phyloP scores from a whole-genome alignment of 345 rosid genomes.

The Mangifera indica region DNA sequence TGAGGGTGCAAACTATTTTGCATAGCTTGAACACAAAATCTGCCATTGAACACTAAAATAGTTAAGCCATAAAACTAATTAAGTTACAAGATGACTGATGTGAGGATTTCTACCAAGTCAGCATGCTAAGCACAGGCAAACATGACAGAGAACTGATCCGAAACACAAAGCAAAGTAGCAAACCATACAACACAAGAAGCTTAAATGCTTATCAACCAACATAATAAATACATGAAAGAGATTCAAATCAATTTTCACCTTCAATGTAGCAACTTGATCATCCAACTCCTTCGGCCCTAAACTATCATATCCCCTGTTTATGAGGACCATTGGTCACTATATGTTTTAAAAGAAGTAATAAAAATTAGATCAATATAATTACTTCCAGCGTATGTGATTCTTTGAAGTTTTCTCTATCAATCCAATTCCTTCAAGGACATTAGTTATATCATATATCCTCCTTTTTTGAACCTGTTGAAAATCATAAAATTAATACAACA shows the following conservation, averaged over 20 bases:
- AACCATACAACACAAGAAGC: constrained; percentile 5
- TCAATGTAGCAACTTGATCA: constrained; percentile 43
- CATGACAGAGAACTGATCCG: neutral
- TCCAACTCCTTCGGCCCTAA: constrained; percentile 45
- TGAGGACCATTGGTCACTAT: constrained; percentile 25
- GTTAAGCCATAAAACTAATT: neutral
- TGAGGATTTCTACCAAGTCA: neutral
- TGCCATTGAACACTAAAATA: neutral
- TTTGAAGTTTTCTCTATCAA: constrained; percentile 80
- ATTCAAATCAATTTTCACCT: constrained; percentile 39
- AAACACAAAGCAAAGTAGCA: constrained; percentile 9
- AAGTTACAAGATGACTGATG: neutral
- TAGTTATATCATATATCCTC: constrained; percentile 85
- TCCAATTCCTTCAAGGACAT: constrained; percentile 81
- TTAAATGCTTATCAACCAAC: constrained; percentile 9
- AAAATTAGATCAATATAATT: constrained; percentile 25
- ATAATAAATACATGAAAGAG: constrained; percentile 7
- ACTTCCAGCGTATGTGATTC: constrained; percentile 83
- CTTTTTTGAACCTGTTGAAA: constrained; percentile 71
- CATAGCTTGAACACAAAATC: neutral
- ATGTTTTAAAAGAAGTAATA: constrained; percentile 4
- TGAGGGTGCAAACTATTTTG: neutral
- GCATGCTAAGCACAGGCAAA: neutral
- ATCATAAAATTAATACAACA: constrained; percentile 17
- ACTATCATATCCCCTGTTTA: constrained; percentile 55